Evolutionary conservation across 2,329 filamentous ascomycete genomes (phyloP).

Genomic region (Eurotiales sp.): DNA sequence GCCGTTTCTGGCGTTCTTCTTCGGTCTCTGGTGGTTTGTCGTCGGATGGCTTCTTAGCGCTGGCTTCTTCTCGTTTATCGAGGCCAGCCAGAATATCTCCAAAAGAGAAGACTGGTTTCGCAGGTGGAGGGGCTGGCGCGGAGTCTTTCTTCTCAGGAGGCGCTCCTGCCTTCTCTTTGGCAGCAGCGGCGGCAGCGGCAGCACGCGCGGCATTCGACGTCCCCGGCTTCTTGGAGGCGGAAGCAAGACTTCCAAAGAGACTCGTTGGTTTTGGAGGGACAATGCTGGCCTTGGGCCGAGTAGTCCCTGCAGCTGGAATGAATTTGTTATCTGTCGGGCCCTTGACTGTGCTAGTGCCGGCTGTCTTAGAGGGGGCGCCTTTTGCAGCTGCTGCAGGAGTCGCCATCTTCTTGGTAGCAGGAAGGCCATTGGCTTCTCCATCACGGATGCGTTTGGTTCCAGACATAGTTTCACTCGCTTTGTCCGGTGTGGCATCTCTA

Average conservation of each 20-base stretch:
- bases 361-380: conserved; percentile 23
- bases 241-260: conserved; percentile 45
- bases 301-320: conserved; percentile 20
- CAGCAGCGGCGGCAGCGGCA: conserved; percentile 37
- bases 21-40: conserved; percentile 55
- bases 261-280: conserved; percentile 42
- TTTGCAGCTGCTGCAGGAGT: conserved; percentile 31
- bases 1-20: conserved; percentile 56
- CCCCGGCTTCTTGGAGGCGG: conserved; percentile 48
- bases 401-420: conserved; percentile 37
- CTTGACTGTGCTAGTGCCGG: conserved; percentile 25
- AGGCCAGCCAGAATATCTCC: conserved; percentile 48
- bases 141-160: conserved; percentile 35
- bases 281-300: conserved; percentile 37
- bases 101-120: conserved; percentile 46
- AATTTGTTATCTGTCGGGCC: conserved; percentile 29
- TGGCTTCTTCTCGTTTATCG: conserved; percentile 55
- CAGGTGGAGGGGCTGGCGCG: conserved; percentile 23
- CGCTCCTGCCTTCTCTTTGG: conserved; percentile 30
- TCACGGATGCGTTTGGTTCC: conserved; percentile 40
- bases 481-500: conserved; percentile 33
- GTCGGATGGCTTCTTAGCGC: conserved; percentile 49
- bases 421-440: conserved; percentile 31
- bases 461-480: conserved; percentile 18
- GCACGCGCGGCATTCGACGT: conserved; percentile 48